Evolutionary conservation across 345 rosid genomes (phyloP).

Genomic region (Zanthoxylum bungeanum): DNA sequence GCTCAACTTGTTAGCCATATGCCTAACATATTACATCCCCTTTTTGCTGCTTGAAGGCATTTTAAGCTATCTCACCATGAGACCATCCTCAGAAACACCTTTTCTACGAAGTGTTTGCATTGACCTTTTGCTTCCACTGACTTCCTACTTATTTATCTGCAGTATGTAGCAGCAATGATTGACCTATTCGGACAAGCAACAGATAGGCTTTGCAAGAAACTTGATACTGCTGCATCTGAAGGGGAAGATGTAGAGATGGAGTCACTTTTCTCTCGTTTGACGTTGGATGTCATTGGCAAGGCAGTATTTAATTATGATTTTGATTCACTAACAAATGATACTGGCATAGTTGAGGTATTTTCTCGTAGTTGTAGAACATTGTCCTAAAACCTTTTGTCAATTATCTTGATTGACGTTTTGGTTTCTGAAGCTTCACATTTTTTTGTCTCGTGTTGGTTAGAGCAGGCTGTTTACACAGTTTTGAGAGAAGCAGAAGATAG

Average conservation of each 20-base stretch:
- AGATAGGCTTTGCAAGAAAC: conserved; percentile 81
- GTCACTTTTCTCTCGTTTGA: conserved; percentile 91
- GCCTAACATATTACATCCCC: not conserved
- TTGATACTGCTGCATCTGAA: conserved; percentile 67
- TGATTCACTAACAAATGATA: conserved; percentile 85
- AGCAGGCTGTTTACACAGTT: conserved; percentile 88
- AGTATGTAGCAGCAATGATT: conserved; percentile 96
- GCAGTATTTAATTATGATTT: conserved; percentile 95
- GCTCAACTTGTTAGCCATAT: not conserved
- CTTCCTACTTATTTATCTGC: conserved; percentile 14
- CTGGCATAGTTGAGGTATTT: conserved; percentile 91
- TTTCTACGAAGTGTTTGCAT: not conserved
- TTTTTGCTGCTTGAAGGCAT: not conserved
- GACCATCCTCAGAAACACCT: not conserved
- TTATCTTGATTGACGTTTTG: not conserved
- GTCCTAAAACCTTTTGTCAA: not conserved
- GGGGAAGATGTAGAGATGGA: conserved; percentile 95
- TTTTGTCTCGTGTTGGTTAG: conserved; percentile 4
- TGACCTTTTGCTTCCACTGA: not conserved
- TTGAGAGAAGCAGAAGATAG: conserved; percentile 95
- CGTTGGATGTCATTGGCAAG: conserved; percentile 89
- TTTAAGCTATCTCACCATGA: not conserved
- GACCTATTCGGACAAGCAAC: conserved; percentile 79
- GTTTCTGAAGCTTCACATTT: not conserved
- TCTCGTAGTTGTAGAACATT: not conserved